Base-by-base conservation (phyloP, 495 filamentous ascomycete species). In the Penicillium pulvis region DNA sequence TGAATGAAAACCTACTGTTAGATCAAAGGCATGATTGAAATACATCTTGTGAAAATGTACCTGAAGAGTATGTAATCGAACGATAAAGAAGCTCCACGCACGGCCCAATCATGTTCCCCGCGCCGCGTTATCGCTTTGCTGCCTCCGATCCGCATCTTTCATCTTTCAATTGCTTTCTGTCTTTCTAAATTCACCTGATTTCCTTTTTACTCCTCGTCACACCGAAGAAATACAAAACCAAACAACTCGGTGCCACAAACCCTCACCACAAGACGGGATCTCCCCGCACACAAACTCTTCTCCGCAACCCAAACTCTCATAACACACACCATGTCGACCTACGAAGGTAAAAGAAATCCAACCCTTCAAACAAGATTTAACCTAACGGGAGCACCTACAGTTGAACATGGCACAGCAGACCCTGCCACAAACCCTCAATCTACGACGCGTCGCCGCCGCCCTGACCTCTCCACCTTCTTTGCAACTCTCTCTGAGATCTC, bases 391-490 rank as follows among this genome's bases (percentile, higher is more conserved):
- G 20, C 17, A 35, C 28, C 42, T 49, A 6, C 63, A 96, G 92
- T 93, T 68, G 93, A 97, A 72, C 93, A 97, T 79, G 89, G 87
- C 69, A 90, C 77, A 28, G 68, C 71, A 41, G 71, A 77, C 57
- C 78, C 76, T 52, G 67, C 75, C 39, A 51, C 71, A 56, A 50
- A 57, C 59, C 45, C 67, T 31, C 61, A 53, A 28, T 75, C 53
- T 14, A 59, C 66, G 56, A 39, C 77, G 1, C 53, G 61, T 63
- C 77, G 64, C 56, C 87, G 86, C 50, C 90, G 90, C 47, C 85
- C 91, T 39, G 91, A 96, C 76, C 88, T 97, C 74, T 87, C 88
- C 47, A 90, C 87, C 71, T 97, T 98, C 84, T 92, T 89, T 78
- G 78, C 87, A 44, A 86, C 88, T 49, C 86, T 95, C 51, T 77